A percentile compares a stretch with the other conserved stretches of the same genome.
Evolutionary conservation across 179 eudicot genomes (phyloP).

Genomic region (Beta macrorhiza): DNA sequence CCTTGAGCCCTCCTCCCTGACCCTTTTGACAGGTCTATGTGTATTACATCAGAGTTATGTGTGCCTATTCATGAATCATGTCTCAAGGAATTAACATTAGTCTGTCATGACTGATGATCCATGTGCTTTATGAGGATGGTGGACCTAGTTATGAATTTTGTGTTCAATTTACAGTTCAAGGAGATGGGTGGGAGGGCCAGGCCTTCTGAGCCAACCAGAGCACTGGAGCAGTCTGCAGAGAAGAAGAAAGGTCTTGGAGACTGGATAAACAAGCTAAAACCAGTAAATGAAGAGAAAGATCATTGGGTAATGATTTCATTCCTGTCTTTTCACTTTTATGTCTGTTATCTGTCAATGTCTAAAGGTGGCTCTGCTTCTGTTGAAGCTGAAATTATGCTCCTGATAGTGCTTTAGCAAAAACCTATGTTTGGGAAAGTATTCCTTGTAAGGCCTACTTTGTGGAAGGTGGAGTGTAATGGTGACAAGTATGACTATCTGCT

Average conservation of each 20-base stretch:
- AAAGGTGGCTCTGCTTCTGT: background rate
- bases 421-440: background rate
- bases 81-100: background rate
- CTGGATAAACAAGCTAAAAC: conserved; percentile 62
- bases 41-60: background rate
- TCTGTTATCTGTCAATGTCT: background rate
- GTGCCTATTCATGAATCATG: background rate
- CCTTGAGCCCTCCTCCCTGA: too few species aligned
- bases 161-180: conserved; percentile 52
- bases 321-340: background rate
- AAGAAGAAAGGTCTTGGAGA: conserved; percentile 72
- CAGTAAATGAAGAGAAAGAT: conserved; percentile 76
- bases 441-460: background rate
- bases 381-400: conserved; percentile 6
- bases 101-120: background rate
- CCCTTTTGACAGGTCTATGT: too few species aligned
- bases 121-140: background rate
- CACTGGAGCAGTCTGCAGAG: conserved; percentile 54
- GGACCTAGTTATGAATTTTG: background rate
- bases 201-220: conserved; percentile 52
- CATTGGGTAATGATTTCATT: conserved; percentile 54
- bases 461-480: background rate
- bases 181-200: conserved; percentile 71
- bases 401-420: background rate
- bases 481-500: background rate